These are phyloP conservation scores for Carex kokanica DNA, from an alignment of 176 grass and related monocot genomes.

Conservation along the genomic window DNA sequence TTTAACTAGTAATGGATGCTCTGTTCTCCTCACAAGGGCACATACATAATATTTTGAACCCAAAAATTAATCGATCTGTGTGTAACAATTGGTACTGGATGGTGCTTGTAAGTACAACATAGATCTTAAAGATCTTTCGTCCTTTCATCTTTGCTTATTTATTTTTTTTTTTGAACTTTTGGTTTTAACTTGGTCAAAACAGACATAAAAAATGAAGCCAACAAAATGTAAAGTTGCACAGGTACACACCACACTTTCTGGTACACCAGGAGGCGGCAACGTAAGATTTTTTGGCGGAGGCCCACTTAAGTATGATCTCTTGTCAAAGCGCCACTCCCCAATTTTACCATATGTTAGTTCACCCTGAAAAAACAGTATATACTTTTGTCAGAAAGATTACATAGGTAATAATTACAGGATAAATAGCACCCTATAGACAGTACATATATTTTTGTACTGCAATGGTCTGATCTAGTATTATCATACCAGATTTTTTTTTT, in stretches of 20 bases:
- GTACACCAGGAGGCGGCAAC: conserved; percentile 84
- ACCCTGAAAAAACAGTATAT: conserved; percentile 39
- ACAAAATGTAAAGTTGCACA: background rate
- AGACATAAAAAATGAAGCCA: background rate
- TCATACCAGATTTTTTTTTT: background rate
- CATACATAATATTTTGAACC: background rate
- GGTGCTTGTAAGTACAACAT: background rate
- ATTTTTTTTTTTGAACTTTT: background rate
- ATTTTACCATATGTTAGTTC: conserved; percentile 86
- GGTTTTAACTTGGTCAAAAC: background rate
- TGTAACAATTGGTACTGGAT: background rate
- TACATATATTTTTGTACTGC: background rate
- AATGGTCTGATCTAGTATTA: background rate
- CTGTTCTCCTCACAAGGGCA: background rate
- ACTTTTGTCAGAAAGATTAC: background rate
- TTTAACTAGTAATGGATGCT: background rate
- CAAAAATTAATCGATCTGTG: background rate
- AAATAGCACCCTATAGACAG: background rate
- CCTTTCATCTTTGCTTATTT: background rate
- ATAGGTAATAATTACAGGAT: background rate
- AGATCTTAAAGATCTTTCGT: background rate
- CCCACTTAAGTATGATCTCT: conserved; percentile 78
- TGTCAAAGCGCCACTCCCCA: conserved; percentile 93
- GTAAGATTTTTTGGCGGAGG: conserved; percentile 88
- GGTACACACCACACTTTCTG: conserved; percentile 97